These are phyloP conservation scores for Aureobasidium sp. DNA, from an alignment of 2,329 filamentous ascomycete species.

Conservation along the genomic window DNA sequence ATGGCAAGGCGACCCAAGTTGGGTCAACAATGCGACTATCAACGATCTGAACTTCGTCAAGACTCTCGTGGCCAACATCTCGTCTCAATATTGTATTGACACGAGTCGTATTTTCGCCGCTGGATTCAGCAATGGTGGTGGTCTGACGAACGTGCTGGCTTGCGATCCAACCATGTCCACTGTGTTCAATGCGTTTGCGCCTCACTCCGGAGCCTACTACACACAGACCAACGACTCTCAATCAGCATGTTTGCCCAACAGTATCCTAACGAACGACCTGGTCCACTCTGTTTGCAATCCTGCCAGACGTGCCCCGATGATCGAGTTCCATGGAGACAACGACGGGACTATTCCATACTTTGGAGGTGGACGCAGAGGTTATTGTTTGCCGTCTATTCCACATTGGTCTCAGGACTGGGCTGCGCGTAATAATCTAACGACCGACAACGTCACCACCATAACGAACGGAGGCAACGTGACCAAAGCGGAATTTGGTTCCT, in stretches of 20 bases:
- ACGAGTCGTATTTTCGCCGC: slow-evolving; percentile 34
- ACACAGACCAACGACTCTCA: slow-evolving; percentile 18
- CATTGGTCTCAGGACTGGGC: slow-evolving; percentile 32
- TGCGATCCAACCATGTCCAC: slow-evolving; percentile 34
- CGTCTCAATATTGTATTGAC: slow-evolving; percentile 35
- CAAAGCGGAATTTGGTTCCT: slow-evolving; percentile 21
- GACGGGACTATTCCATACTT: slow-evolving; percentile 32
- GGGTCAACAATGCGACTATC: slow-evolving; percentile 24
- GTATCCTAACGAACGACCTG: slow-evolving; percentile 14
- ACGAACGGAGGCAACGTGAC: slow-evolving; percentile 21
- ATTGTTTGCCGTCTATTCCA: slow-evolving; percentile 21
- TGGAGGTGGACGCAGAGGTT: slow-evolving; percentile 25
- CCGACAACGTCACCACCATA: slow-evolving; percentile 21
- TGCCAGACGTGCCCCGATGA: slow-evolving; percentile 26
- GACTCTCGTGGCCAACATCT: slow-evolving; percentile 31
- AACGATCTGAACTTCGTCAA: slow-evolving; percentile 36
- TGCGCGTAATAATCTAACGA: slow-evolving; percentile 23
- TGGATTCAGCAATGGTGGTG: slow-evolving; percentile 48
- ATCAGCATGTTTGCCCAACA: slow-evolving; percentile 15
- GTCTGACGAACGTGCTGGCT: slow-evolving; percentile 37
- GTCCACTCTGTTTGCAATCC: slow-evolving; percentile 18
- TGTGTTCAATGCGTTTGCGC: slow-evolving; percentile 39
- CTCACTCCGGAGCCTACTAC: slow-evolving; percentile 39
- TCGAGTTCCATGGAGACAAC: slow-evolving; percentile 35
- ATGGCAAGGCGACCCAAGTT: slow-evolving; percentile 35